These are phyloP conservation scores for Aspergillus jensenii DNA, from an alignment of 2,329 filamentous ascomycete genomes.

Conservation along the genomic window DNA sequence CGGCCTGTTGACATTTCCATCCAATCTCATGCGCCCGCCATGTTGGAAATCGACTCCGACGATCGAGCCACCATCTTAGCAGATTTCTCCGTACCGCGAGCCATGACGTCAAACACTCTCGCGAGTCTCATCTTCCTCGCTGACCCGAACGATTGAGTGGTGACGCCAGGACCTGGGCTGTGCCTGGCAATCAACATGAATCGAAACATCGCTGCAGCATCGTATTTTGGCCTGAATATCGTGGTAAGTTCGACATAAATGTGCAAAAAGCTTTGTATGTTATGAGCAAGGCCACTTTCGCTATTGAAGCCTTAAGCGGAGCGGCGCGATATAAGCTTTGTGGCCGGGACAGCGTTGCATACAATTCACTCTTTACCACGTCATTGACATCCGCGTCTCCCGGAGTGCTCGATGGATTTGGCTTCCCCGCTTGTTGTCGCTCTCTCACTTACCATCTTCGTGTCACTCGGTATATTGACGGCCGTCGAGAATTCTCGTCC, in stretches of 20 bases:
- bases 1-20: not conserved
- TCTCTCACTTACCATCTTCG: not conserved
- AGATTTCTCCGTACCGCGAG: not conserved
- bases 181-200: not conserved
- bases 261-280: no score
- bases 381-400: slow-evolving; percentile 16
- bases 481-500: not conserved
- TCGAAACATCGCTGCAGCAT: not conserved
- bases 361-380: slow-evolving; percentile 14
- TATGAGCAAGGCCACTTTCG: not conserved
- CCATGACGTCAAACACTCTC: not conserved
- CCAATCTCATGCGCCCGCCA: not conserved
- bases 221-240: not conserved
- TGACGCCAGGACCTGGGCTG: not conserved
- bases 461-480: not conserved
- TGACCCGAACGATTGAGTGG: not conserved
- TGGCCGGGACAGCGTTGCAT: slow-evolving; percentile 12
- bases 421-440: no score
- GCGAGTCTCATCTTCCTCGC: not conserved
- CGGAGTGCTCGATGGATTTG: not conserved
- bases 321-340: slow-evolving; percentile 12
- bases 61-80: not conserved
- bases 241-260: no score
- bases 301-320: not conserved
- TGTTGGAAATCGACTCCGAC: not conserved